Evolutionary conservation across 352 stramenopile species (phyloP).

Genomic region (Phytopythium chamaehyphon): DNA sequence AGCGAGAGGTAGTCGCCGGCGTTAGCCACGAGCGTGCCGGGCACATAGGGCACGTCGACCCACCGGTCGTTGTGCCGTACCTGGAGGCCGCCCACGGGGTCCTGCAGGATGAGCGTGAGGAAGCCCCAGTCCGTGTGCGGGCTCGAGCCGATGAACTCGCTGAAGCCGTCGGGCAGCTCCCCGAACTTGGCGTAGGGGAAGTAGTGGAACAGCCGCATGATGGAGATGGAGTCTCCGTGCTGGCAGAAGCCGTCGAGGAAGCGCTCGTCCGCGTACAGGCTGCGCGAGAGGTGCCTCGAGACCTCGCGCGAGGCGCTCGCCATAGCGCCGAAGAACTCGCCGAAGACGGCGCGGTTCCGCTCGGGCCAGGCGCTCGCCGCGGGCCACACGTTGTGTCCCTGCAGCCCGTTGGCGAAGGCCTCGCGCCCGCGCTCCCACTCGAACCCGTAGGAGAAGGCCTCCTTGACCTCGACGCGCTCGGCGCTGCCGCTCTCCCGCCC

Average conservation of each 20-base stretch:
- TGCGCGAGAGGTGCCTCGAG: constrained; percentile 40
- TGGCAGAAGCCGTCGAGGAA: constrained; percentile 62
- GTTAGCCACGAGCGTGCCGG: constrained; percentile 70
- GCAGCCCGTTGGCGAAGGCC: constrained; percentile 53
- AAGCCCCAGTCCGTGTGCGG: constrained; percentile 85
- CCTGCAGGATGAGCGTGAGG: constrained; percentile 81
- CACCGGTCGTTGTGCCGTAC: constrained; percentile 66
- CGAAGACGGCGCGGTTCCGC: constrained; percentile 36
- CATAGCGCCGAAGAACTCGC: constrained; percentile 59
- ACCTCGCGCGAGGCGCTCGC: constrained; percentile 44
- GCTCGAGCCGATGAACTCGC: constrained; percentile 76
- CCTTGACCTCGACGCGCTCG: constrained; percentile 79
- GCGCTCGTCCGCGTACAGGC: constrained; percentile 39
- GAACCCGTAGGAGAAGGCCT: constrained; percentile 81
- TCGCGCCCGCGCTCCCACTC: constrained; percentile 40
- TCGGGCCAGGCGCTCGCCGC: constrained; percentile 19
- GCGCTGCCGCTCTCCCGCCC: constrained; percentile 74
- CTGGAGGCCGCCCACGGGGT: constrained; percentile 65
- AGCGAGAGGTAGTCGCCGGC: constrained; percentile 82
- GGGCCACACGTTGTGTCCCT: constrained; percentile 73
- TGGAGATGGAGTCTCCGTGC: constrained; percentile 73
- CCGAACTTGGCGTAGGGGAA: constrained; percentile 68
- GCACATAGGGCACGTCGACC: constrained; percentile 71
- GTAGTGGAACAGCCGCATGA: constrained; percentile 85
- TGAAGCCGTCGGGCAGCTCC: constrained; percentile 31